These are phyloP conservation scores for Tubosaeta sp. DNA, from an alignment of 768 basidiomycete genomes.

Conservation along the genomic window DNA sequence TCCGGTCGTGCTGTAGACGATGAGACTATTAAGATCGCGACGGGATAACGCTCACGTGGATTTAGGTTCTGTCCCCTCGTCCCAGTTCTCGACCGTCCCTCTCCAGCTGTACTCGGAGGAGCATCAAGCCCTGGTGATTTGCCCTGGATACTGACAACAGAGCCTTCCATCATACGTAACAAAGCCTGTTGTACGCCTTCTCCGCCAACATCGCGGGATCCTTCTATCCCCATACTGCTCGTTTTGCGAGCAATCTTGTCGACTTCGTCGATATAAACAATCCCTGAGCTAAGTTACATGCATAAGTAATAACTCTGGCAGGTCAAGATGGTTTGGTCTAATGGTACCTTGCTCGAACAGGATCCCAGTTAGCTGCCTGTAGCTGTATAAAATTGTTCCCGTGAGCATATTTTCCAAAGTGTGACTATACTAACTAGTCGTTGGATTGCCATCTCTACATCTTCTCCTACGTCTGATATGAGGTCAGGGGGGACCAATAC, in stretches of 20 bases:
- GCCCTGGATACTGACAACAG: conserved; percentile 74
- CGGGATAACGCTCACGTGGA: conserved; percentile 17
- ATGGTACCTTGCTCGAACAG: conserved; percentile 70
- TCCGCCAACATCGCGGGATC: conserved; percentile 85
- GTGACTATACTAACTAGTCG: conserved; percentile 52
- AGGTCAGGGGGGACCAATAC: conserved; percentile 3
- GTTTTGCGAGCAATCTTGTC: conserved; percentile 83
- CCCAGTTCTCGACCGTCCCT: conserved; percentile 47
- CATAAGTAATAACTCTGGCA: neutral
- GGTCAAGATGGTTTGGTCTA: neutral
- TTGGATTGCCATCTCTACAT: conserved; percentile 89
- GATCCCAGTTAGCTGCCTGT: conserved; percentile 89
- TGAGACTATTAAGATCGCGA: neutral
- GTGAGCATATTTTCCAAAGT: neutral
- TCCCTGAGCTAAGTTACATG: conserved; percentile 63
- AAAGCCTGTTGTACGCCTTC: conserved; percentile 96
- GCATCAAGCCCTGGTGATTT: conserved; percentile 53
- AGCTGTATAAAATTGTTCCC: conserved; percentile 43
- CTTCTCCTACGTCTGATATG: conserved; percentile 83
- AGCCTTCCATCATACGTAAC: conserved; percentile 92
- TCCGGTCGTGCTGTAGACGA: conserved; percentile 52
- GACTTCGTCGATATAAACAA: conserved; percentile 94
- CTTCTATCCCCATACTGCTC: conserved; percentile 52
- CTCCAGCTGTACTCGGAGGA: conserved; percentile 39
- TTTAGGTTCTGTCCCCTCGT: conserved; percentile 42